Evolutionary conservation across 306 rosid genomes (phyloP), one percentile per base, ranked within the genome.

Genomic region (Dalbergia oliveri): DNA sequence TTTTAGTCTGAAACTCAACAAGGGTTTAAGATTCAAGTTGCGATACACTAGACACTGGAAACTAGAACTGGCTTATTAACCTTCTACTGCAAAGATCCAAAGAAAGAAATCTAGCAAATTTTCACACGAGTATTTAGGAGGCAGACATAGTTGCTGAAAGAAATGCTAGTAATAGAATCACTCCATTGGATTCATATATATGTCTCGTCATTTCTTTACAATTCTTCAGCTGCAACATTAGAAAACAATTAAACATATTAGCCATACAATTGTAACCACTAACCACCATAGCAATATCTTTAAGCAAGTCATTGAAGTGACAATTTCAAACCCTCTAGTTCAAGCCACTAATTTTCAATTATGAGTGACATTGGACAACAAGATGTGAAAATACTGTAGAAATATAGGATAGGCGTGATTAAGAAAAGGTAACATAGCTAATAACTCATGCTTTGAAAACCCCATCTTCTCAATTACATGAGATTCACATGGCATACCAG

Each of bases 151-250:
- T 19, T 16, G 44, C 64, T 18, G 77, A 12, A 45, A 10, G 19
- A 6, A 26, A 11, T 34, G 53, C 15, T 21, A 58, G 39, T 19
- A 16, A 44, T 23, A n/a, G 47, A 45, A 60, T 15, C 21, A 14
- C 31, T 58, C 4, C 37, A 37, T 39, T 43, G 41, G 37, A 16
- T 51, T 39, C 71, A 75, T 45, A 45, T 60, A 26, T 26, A 26
- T 26, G 61, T 61, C 50, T 31, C 69, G 9, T 33, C 6, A 1
- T n/a, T 31, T 58, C 60, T 23, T 43, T n/a, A 23, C 35, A 68
- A 16, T 31, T 43, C 54, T 66, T 26, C 31, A 66, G 62, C 66
- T 81, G 81, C 58, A 81, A 35, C 62, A 73, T 33, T 5, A 58
- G 37, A 47, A 67, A 53, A 67, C 37, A 21, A 37, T 37, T 19